Percentiles rank a stretch among this genome's conserved stretches.
phyloP scores from a whole-genome alignment of 441 rosid species.

The Adansonia grandidieri region DNA sequence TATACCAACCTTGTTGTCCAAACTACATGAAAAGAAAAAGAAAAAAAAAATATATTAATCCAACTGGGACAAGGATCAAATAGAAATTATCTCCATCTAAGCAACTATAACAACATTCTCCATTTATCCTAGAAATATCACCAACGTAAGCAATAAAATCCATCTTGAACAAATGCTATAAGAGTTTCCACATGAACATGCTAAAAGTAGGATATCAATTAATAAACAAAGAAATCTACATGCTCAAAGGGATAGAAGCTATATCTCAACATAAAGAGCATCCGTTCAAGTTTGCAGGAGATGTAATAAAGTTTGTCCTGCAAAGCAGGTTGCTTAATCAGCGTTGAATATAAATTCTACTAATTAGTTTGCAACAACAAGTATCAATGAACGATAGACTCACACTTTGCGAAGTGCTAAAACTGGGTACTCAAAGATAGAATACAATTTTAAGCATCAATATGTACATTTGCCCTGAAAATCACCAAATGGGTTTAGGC shows the following conservation, averaged over 20 bases:
- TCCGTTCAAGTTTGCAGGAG: background rate
- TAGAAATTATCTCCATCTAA: too few species aligned
- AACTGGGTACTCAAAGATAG: background rate
- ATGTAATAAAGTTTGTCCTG: background rate
- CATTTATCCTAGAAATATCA: background rate
- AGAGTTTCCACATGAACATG: background rate
- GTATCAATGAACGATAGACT: background rate
- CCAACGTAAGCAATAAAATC: background rate
- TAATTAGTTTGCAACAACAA: background rate
- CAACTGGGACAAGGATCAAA: background rate
- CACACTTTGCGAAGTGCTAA: background rate
- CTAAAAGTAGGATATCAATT: background rate
- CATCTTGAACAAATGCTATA: background rate
- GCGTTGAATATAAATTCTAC: background rate
- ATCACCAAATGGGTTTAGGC: too few species aligned
- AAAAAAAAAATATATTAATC: background rate
- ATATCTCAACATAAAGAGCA: background rate
- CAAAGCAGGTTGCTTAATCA: background rate
- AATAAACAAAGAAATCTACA: background rate
- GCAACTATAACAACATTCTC: background rate
- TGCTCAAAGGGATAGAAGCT: background rate
- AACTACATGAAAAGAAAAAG: slow-evolving; percentile 43
- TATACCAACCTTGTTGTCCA: slow-evolving; percentile 58
- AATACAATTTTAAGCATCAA: background rate
- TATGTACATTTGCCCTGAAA: background rate